A percentile compares a stretch with the other conserved stretches of the same genome.
These are phyloP conservation scores for Kalmanozyma brasiliensis DNA, from an alignment of 1,284 basidiomycete genomes.

Conservation along the genomic window DNA sequence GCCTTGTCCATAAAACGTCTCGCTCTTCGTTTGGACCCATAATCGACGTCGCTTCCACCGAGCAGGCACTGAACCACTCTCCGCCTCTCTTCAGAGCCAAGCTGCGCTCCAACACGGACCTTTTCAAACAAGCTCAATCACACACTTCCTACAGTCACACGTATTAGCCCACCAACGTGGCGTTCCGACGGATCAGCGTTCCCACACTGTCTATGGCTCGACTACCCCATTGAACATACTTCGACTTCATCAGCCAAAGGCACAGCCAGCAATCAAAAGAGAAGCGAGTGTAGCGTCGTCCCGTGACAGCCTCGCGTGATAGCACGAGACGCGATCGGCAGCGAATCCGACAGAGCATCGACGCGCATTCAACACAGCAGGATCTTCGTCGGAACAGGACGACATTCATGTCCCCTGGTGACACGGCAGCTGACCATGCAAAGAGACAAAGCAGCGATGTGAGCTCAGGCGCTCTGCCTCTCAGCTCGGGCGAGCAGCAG, in stretches of 20 bases:
- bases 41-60: no score
- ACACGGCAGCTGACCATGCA: slow-evolving; percentile 28
- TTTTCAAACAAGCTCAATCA: slow-evolving; percentile 1
- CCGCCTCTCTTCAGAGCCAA: no score
- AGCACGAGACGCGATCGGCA: no score
- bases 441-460: slow-evolving; percentile 25
- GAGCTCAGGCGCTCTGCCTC: slow-evolving; percentile 16
- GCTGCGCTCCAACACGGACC: not conserved
- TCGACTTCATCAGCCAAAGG: slow-evolving; percentile 5
- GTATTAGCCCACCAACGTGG: not conserved
- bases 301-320: no score
- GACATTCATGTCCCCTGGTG: slow-evolving; percentile 39
- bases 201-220: slow-evolving; percentile 6
- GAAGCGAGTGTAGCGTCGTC: not conserved
- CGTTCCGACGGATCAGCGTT: slow-evolving; percentile 14
- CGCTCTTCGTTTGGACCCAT: no score
- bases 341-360: slow-evolving; percentile 3
- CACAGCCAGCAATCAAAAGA: not conserved
- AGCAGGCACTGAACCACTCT: no score
- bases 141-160: slow-evolving; percentile 7
- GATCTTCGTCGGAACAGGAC: slow-evolving; percentile 11
- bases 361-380: slow-evolving; percentile 5
- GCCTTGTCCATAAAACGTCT: no score
- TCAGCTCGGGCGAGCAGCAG: slow-evolving; percentile 1
- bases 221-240: no score